Evolutionary conservation across 1,139 yeast genomes (phyloP).

Genomic region (Pichia sp.): DNA sequence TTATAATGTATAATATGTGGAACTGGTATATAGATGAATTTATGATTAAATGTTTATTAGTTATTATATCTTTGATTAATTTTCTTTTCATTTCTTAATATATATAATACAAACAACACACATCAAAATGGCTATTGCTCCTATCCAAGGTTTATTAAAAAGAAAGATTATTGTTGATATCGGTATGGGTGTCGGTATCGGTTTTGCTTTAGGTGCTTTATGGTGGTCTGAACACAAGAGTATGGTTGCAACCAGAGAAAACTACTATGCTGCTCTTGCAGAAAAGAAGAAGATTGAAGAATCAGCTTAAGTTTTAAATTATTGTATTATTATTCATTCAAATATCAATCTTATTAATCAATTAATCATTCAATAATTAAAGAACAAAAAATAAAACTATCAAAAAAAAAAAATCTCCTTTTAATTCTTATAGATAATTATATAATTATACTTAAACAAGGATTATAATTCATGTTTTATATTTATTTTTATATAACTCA

Average conservation of each 20-base stretch:
- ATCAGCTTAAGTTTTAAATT: not conserved
- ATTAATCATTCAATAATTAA: too few relatives aligned
- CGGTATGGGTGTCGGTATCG: constrained; percentile 48
- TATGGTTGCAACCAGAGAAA: constrained; percentile 69
- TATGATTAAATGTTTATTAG: not conserved
- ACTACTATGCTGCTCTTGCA: constrained; percentile 70
- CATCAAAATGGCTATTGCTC: constrained; percentile 58
- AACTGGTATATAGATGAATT: too few relatives aligned
- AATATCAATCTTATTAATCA: not conserved
- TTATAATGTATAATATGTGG: too few relatives aligned
- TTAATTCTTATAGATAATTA: too few relatives aligned
- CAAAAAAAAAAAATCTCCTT: too few relatives aligned
- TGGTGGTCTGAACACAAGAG: constrained; percentile 81
- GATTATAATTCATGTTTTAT: too few relatives aligned
- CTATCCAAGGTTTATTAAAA: constrained; percentile 80
- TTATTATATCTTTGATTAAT: not conserved
- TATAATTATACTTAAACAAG: too few relatives aligned
- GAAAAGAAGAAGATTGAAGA: constrained; percentile 68
- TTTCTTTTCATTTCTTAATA: not conserved
- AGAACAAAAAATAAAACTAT: too few relatives aligned
- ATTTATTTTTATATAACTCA: too few relatives aligned
- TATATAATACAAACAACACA: constrained; percentile 3
- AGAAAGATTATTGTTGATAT: constrained; percentile 81
- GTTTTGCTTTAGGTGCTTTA: constrained; percentile 47
- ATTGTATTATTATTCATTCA: too few relatives aligned